Evolutionary conservation across 768 basidiomycete species (phyloP).

Genomic region (Hysterangium stoloniferum): DNA sequence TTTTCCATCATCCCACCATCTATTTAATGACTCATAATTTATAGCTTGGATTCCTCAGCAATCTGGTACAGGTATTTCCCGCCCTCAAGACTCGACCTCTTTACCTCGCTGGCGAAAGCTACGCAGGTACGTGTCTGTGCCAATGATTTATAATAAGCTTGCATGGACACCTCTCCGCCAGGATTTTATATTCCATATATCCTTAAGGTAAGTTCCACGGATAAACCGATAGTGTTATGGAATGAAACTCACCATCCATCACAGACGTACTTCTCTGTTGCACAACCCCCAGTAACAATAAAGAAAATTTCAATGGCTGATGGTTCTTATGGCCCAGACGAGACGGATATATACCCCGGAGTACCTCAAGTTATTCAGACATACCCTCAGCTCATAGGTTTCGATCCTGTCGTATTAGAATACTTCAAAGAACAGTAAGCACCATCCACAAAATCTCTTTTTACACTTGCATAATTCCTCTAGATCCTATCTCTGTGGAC

Average conservation of each 20-base stretch:
- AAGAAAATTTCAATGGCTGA: slow-evolving; percentile 14
- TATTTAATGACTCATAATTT: neutral
- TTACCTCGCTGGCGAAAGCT: slow-evolving; percentile 16
- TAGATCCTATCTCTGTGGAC: slow-evolving; percentile 14
- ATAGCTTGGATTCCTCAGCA: slow-evolving; percentile 13
- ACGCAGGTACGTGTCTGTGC: slow-evolving; percentile 13
- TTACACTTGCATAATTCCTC: neutral
- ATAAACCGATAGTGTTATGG: neutral
- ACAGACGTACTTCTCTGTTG: slow-evolving; percentile 9
- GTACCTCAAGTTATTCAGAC: slow-evolving; percentile 9
- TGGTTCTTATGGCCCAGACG: neutral
- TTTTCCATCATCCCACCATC: neutral
- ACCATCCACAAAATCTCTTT: neutral
- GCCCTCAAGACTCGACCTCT: slow-evolving; percentile 15
- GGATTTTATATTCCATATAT: slow-evolving; percentile 11
- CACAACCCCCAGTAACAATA: slow-evolving; percentile 11
- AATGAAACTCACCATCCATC: neutral
- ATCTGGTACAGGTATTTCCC: slow-evolving; percentile 15
- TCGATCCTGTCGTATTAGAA: slow-evolving; percentile 11
- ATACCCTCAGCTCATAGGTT: slow-evolving; percentile 16
- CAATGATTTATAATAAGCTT: neutral
- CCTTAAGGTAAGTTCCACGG: slow-evolving; percentile 3
- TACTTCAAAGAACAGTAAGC: slow-evolving; percentile 14
- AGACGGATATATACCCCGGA: neutral
- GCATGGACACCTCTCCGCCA: neutral